phyloP scores from a whole-genome alignment of 441 rosid genomes.

The Populus tomentosa region DNA sequence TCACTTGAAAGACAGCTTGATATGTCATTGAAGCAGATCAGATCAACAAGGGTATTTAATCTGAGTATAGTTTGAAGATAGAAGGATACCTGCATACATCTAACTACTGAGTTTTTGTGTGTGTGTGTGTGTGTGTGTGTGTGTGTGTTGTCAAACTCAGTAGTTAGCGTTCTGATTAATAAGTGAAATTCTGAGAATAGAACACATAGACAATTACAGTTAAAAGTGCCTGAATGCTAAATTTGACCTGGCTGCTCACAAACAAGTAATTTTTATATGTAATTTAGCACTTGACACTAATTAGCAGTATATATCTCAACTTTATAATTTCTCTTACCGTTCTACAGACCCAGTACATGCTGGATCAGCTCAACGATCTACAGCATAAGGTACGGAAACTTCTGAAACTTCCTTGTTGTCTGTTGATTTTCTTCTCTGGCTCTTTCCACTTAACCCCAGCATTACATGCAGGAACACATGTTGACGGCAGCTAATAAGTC shows the following conservation, averaged over 20 bases:
- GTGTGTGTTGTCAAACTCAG: too few relatives aligned
- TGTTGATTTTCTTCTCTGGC: background rate
- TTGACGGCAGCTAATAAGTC: slow-evolving; percentile 77
- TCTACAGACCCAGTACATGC: slow-evolving; percentile 83
- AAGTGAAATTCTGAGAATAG: background rate
- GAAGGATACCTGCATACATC: background rate
- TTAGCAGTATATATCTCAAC: background rate
- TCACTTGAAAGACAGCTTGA: slow-evolving; percentile 97
- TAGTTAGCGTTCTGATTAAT: background rate
- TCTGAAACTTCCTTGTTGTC: background rate
- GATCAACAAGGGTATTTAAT: slow-evolving; percentile 66
- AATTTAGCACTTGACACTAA: background rate
- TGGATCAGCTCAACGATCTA: slow-evolving; percentile 91
- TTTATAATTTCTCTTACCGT: background rate
- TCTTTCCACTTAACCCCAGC: background rate
- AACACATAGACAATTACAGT: background rate
- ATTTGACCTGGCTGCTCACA: background rate
- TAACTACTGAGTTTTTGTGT: background rate
- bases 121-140: too few relatives aligned
- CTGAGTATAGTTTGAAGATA: background rate
- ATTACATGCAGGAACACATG: slow-evolving; percentile 57
- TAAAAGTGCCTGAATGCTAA: background rate
- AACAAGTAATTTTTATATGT: background rate
- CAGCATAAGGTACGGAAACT: slow-evolving; percentile 66
- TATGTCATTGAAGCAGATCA: slow-evolving; percentile 82